These are phyloP conservation scores for Coemansia reversa DNA, from an alignment of 192 early-diverging fungal species.

Conservation along the genomic window DNA sequence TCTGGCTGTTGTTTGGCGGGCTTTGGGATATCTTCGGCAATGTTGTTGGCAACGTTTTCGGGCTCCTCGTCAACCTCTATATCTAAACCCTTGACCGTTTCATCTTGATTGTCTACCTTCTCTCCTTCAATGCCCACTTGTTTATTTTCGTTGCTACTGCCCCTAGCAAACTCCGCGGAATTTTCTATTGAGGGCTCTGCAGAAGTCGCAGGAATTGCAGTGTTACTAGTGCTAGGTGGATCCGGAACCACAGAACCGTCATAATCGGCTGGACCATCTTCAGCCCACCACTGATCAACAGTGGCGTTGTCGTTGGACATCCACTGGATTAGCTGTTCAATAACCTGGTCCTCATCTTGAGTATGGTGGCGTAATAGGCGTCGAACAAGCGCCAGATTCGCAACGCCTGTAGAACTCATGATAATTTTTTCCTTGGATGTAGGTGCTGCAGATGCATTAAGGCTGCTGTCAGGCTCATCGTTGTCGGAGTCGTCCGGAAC, in stretches of 20 bases:
- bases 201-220: not conserved
- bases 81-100: not conserved
- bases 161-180: not conserved
- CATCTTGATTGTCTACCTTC: not conserved
- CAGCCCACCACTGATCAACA: slow-evolving; percentile 23
- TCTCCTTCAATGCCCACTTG: not conserved
- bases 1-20: not conserved
- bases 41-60: not conserved
- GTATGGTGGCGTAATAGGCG: slow-evolving; percentile 50
- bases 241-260: slow-evolving; percentile 11
- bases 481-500: slow-evolving; percentile 24
- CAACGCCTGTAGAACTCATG: slow-evolving; percentile 56
- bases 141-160: not conserved
- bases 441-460: slow-evolving; percentile 16
- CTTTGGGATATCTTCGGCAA: not conserved
- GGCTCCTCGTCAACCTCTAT: not conserved
- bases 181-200: not conserved
- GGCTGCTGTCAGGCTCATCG: slow-evolving; percentile 2
- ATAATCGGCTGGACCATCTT: slow-evolving; percentile 29
- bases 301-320: slow-evolving; percentile 26
- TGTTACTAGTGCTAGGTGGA: not conserved
- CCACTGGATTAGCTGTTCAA: slow-evolving; percentile 56
- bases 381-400: slow-evolving; percentile 53
- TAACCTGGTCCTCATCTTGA: slow-evolving; percentile 54
- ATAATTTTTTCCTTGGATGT: slow-evolving; percentile 57